Conservation (phyloP, 768 basidiomycete species). For the Tylopilus intermedius region DNA sequence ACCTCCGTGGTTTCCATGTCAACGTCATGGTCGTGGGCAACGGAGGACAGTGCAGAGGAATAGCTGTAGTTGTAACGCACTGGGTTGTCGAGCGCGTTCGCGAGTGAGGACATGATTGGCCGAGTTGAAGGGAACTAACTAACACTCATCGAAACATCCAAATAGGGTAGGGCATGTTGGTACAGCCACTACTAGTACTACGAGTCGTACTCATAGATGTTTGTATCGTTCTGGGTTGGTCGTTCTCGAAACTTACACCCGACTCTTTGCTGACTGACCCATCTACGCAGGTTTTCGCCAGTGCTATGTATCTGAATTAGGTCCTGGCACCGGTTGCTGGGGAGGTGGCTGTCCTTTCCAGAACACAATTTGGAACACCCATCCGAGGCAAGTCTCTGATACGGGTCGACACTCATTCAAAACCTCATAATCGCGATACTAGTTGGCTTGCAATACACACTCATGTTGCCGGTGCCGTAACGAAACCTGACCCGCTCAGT, state of each 20-base stretch:
- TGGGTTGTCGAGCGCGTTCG: slow-evolving; percentile 48
- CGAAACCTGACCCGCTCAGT: not conserved
- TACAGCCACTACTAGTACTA: not conserved
- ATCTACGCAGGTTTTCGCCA: not conserved
- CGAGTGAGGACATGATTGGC: slow-evolving; percentile 52
- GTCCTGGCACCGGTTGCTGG: not conserved
- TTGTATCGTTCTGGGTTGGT: not conserved
- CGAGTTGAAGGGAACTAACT: not conserved
- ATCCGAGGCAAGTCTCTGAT: not conserved
- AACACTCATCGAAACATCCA: no score
- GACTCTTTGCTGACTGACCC: not conserved
- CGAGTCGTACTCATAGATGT: not conserved
- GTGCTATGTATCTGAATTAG: slow-evolving; percentile 2
- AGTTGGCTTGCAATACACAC: slow-evolving; percentile 9
- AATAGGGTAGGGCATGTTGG: not conserved
- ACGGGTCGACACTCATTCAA: slow-evolving; percentile 1
- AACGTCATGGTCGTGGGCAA: slow-evolving; percentile 31
- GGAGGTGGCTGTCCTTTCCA: slow-evolving; percentile 18
- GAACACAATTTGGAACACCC: slow-evolving; percentile 10
- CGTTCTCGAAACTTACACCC: not conserved
- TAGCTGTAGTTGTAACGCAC: slow-evolving; percentile 22
- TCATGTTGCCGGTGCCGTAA: slow-evolving; percentile 4
- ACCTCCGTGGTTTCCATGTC: slow-evolving; percentile 36
- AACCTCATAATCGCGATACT: slow-evolving; percentile 20
- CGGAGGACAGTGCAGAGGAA: slow-evolving; percentile 4